Evolutionary conservation across 1,284 basidiomycete genomes (phyloP), one percentile per base, ranked within the genome.

Genomic region (Leccinum pachyderme): DNA sequence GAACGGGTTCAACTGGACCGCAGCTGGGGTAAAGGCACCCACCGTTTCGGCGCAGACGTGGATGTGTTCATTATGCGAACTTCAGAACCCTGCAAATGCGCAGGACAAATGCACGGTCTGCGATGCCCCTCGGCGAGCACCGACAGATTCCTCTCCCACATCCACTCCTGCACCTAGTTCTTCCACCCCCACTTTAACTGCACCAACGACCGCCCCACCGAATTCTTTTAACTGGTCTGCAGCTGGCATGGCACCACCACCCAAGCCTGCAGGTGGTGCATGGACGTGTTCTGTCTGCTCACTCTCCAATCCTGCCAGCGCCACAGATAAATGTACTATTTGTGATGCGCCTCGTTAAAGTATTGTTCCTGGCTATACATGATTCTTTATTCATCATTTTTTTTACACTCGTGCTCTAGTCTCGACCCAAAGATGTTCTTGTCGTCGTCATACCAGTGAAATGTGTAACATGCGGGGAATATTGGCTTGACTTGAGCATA

Each of bases 211-310:
- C 1, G 59, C 63, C 5, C 53, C 69, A 28, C 47, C 55, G 15
- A 69, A 68, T 44, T 65, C 61, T 15, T 85, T 86, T 58, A 69
- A 84, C 58, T 86, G 80, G 77, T 72, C 71, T 28, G 81, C 80
- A 18, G 80, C 78, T 12, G 81, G 82, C 6, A 54, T 81, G 59
- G 73, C 73, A 59, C 65, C 67, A 5, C 76, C 79, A 5, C 25
- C 69, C 27, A 67, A 71, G 54, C 55, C 68, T 6, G 56, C 60
- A 11, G 55, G 49, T 29, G 70, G 63, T 46, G 62, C 59, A 35
- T 82, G 81, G 81, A 73, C 58, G 8, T 83, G 81, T 61, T 63
- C 68, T 2, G 56, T 62, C 5, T 83, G 82, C 58, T 68, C 67
- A 62, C 59, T 78, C 15, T 57, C 51, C 44, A 82, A 79, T 57